A percentile compares a stretch with the other conserved stretches of the same genome.
phyloP scores from a whole-genome alignment of 1,139 yeast species.

The Yamadazyma oceani region DNA sequence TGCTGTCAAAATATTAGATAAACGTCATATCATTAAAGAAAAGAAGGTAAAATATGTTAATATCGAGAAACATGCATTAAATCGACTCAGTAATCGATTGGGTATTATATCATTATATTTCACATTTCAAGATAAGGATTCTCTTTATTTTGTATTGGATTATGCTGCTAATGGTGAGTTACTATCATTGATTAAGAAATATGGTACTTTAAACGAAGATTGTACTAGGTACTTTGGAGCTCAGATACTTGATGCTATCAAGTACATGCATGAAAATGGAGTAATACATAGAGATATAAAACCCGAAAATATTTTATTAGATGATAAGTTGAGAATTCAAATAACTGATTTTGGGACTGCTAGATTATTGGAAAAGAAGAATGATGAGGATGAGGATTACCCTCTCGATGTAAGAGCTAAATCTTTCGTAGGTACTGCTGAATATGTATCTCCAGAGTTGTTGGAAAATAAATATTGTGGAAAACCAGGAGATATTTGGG shows the following conservation, averaged over 20 bases:
- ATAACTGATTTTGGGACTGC: constrained; percentile 86
- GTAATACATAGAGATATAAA: constrained; percentile 80
- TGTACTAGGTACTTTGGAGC: constrained; percentile 72
- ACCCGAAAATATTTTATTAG: constrained; percentile 73
- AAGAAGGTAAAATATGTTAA: constrained; percentile 94
- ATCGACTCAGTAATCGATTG: constrained; percentile 64
- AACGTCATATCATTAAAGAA: constrained; percentile 91
- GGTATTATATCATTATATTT: constrained; percentile 88
- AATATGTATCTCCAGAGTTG: constrained; percentile 74
- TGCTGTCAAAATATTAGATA: constrained; percentile 90
- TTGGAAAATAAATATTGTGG: constrained; percentile 69
- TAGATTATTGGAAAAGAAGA: constrained; percentile 51
- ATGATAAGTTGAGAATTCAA: constrained; percentile 63
- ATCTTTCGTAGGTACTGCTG: constrained; percentile 87
- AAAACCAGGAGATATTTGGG: constrained; percentile 79
- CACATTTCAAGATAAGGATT: constrained; percentile 89
- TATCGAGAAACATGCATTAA: constrained; percentile 90
- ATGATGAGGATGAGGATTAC: constrained; percentile 39
- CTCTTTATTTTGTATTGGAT: constrained; percentile 88
- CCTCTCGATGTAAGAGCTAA: constrained; percentile 55
- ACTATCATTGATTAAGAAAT: constrained; percentile 70
- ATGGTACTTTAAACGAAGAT: constrained; percentile 76
- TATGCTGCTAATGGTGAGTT: constrained; percentile 93
- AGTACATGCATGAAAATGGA: constrained; percentile 72
- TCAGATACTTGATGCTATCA: constrained; percentile 63